A percentile compares a stretch with the other conserved stretches of the same genome.
Conservation (phyloP, 2,329 filamentous ascomycete genomes). For the Colletotrichum tofieldiae region DNA sequence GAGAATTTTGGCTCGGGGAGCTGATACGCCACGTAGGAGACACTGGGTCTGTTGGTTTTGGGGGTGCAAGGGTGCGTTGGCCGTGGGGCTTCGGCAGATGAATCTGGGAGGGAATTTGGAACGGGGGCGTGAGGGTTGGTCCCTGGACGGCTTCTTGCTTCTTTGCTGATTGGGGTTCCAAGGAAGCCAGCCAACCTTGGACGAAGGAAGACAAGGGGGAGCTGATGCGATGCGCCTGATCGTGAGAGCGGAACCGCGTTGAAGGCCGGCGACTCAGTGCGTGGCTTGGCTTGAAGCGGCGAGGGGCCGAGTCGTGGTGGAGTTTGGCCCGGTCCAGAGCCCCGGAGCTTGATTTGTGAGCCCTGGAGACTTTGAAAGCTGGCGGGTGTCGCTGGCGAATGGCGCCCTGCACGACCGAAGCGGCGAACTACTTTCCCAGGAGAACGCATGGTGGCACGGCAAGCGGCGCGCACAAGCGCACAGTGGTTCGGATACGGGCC, state of each 20-base stretch:
- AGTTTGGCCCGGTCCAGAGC: neutral
- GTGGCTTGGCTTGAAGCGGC: conserved; percentile 1
- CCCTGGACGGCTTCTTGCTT: conserved; percentile 17
- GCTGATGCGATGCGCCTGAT: neutral
- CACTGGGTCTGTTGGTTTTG: conserved; percentile 13
- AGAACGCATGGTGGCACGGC: neutral
- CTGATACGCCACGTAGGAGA: conserved; percentile 32
- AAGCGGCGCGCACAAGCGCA: conserved; percentile 26
- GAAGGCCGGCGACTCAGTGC: neutral
- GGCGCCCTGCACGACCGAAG: neutral
- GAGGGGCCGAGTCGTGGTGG: neutral
- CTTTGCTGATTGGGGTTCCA: neutral
- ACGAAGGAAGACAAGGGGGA: neutral
- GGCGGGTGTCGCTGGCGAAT: neutral
- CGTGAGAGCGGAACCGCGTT: neutral
- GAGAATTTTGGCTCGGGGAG: conserved; percentile 30
- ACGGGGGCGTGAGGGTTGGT: conserved; percentile 21
- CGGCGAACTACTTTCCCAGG: no score
- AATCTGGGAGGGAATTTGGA: conserved; percentile 1
- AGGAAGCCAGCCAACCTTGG: neutral
- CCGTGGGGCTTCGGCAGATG: conserved; percentile 39
- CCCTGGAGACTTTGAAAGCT: neutral
- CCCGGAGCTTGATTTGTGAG: neutral
- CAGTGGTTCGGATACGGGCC: conserved; percentile 11
- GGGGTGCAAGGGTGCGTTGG: conserved; percentile 20